Evolutionary conservation across 495 filamentous ascomycete genomes (phyloP).

Genomic region (Pseudevernia furfuracea): DNA sequence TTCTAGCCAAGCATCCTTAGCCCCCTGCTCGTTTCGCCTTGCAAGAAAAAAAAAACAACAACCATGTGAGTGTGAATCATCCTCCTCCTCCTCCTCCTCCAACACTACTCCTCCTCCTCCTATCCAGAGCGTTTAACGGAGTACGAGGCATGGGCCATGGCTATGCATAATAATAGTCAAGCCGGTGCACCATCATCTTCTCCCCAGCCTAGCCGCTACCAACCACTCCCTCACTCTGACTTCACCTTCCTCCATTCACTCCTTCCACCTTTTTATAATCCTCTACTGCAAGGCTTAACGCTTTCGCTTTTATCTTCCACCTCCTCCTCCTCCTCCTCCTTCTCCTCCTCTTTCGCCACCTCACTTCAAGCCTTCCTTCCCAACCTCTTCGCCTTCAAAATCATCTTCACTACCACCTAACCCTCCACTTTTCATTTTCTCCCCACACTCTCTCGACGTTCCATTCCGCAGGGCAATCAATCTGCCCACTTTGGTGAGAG

Average conservation of each 20-base stretch:
- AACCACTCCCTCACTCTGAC: conserved; percentile 9
- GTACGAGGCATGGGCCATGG: background rate
- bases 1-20: background rate
- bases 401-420: background rate
- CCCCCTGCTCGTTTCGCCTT: background rate
- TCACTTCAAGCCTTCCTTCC: background rate
- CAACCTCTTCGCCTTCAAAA: background rate
- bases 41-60: background rate
- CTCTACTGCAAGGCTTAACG: conserved; percentile 8
- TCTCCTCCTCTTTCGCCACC: background rate
- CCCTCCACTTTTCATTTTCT: conserved; percentile 3
- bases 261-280: conserved; percentile 5
- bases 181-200: conserved; percentile 3
- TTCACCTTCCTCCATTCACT: conserved; percentile 8
- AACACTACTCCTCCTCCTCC: background rate
- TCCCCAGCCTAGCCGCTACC: conserved; percentile 16
- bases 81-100: background rate
- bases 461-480: background rate
- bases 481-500: background rate
- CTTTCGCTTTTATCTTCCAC: conserved; percentile 4
- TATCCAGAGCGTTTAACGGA: background rate
- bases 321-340: conserved; percentile 3
- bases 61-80: background rate
- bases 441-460: conserved; percentile 6
- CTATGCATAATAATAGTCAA: conserved; percentile 12